Evolutionary conservation across 140 eudicot genomes (phyloP).

Genomic region (Oenanthe javanica): DNA sequence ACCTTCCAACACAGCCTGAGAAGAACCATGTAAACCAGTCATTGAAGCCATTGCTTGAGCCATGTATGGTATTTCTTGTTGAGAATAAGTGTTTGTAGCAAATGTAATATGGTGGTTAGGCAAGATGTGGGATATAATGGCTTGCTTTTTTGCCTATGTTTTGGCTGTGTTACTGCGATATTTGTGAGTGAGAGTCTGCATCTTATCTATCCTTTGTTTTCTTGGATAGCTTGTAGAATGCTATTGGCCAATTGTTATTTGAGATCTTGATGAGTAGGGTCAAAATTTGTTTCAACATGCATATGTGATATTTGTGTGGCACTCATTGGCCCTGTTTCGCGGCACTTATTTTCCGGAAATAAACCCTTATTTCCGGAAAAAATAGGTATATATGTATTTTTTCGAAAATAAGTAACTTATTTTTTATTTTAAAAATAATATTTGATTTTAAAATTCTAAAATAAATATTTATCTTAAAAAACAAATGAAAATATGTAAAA

Average conservation of each 20-base stretch:
- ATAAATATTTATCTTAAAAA: no score
- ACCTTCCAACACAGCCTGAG: constrained; percentile 69
- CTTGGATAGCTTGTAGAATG: constrained; percentile 41
- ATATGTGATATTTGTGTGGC: background rate
- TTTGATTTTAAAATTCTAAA: no score
- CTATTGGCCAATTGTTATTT: constrained; percentile 35
- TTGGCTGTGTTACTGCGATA: background rate
- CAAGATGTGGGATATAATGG: constrained; percentile 22
- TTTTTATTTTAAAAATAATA: no score
- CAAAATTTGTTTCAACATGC: constrained; percentile 15
- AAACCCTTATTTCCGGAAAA: no score
- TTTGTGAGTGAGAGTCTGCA: constrained; percentile 28
- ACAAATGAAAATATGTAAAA: no score
- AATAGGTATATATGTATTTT: no score
- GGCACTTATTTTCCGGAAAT: no score
- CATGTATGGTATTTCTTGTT: constrained; percentile 19
- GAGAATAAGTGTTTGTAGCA: constrained; percentile 2
- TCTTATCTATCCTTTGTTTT: constrained; percentile 45
- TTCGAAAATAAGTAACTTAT: no score
- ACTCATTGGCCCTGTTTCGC: background rate
- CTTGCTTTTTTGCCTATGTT: constrained; percentile 13
- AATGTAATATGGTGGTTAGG: constrained; percentile 8
- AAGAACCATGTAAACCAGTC: constrained; percentile 67
- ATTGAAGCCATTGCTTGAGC: constrained; percentile 81
- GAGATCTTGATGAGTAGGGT: constrained; percentile 41